phyloP scores from a whole-genome alignment of 192 early-diverging fungal species.

The Dissophora globulifera region DNA sequence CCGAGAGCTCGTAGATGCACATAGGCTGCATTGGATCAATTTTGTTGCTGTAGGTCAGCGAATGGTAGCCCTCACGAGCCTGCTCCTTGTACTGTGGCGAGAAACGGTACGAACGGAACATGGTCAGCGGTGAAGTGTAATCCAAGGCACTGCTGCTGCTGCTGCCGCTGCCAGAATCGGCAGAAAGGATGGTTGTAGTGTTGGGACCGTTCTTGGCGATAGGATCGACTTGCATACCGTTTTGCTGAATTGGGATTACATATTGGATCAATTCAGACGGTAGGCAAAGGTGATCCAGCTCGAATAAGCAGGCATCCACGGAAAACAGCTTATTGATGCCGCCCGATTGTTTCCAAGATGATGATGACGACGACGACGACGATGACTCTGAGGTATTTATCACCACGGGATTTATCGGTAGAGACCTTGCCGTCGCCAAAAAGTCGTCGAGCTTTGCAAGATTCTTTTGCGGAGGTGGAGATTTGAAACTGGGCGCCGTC shows the following conservation, averaged over 20 bases:
- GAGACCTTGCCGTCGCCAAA: neutral
- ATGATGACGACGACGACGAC: neutral
- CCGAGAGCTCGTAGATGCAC: conserved; percentile 47
- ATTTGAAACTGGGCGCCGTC: neutral
- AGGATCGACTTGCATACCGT: neutral
- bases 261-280: conserved; percentile 17
- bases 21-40: conserved; percentile 38
- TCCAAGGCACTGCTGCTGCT: neutral
- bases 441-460: conserved; percentile 19
- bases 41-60: conserved; percentile 40
- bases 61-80: conserved; percentile 20
- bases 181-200: no score
- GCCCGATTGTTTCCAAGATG: conserved; percentile 1
- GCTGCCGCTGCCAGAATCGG: no score
- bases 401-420: neutral
- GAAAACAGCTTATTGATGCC: conserved; percentile 15
- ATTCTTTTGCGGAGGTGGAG: neutral
- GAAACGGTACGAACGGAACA: conserved; percentile 47
- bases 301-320: conserved; percentile 2
- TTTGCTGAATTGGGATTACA: neutral
- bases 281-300: conserved; percentile 16
- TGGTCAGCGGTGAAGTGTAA: conserved; percentile 26
- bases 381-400: no score
- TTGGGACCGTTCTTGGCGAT: no score
- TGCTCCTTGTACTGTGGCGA: conserved; percentile 3